Conservation (phyloP, 1,284 basidiomycete genomes). For the Mycena citricolor region DNA sequence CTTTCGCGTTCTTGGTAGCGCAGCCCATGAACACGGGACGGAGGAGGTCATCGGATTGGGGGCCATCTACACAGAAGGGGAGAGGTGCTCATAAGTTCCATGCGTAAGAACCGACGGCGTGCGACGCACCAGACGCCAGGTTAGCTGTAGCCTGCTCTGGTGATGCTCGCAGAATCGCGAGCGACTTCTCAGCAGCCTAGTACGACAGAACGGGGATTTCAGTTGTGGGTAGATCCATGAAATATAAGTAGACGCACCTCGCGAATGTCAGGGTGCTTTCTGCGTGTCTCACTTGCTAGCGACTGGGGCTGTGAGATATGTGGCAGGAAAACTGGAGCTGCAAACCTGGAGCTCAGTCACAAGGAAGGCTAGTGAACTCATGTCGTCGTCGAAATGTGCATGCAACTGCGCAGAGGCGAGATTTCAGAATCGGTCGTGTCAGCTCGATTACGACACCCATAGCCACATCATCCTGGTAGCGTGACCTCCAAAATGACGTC, state of each 20-base stretch:
- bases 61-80: slow-evolving; percentile 59
- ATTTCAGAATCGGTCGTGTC: too few relatives aligned
- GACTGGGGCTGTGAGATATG: slow-evolving; percentile 42
- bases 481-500: too few relatives aligned
- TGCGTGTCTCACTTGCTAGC: slow-evolving; percentile 75
- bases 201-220: slow-evolving; percentile 50
- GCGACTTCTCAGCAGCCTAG: slow-evolving; percentile 84
- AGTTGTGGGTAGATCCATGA: slow-evolving; percentile 29
- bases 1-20: slow-evolving; percentile 90
- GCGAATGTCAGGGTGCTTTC: slow-evolving; percentile 81
- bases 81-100: slow-evolving; percentile 12
- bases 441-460: too few relatives aligned
- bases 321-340: neutral
- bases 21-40: slow-evolving; percentile 93
- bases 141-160: slow-evolving; percentile 67
- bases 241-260: slow-evolving; percentile 51
- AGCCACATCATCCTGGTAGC: too few relatives aligned
- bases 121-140: slow-evolving; percentile 58
- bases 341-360: slow-evolving; percentile 47
- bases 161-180: slow-evolving; percentile 74
- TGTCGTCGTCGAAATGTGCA: too few relatives aligned
- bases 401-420: too few relatives aligned
- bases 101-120: slow-evolving; percentile 19
- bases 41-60: slow-evolving; percentile 79
- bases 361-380: slow-evolving; percentile 48